phyloP scores from a whole-genome alignment of 352 stramenopile species.

The Peronospora tabacina region DNA sequence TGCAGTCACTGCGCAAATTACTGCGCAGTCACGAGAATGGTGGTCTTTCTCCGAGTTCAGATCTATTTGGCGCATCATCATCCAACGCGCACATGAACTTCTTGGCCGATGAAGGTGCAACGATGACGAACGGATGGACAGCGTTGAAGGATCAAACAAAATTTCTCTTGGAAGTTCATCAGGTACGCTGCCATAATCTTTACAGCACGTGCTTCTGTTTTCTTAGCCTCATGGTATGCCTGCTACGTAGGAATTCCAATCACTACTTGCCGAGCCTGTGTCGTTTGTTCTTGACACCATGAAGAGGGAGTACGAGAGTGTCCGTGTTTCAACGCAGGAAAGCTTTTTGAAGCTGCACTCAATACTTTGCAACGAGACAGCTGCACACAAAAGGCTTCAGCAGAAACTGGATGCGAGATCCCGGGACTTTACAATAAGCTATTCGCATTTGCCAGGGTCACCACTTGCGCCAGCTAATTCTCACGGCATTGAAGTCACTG shows the following conservation, averaged over 20 bases:
- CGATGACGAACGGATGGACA: constrained; percentile 54
- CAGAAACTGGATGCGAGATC: constrained; percentile 57
- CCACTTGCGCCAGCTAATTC: constrained; percentile 15
- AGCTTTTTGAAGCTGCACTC: constrained; percentile 49
- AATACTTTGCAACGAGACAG: constrained; percentile 38
- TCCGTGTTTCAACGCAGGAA: constrained; percentile 48
- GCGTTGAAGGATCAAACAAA: constrained; percentile 53
- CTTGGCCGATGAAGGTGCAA: constrained; percentile 36
- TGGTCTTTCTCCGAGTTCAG: constrained; percentile 16
- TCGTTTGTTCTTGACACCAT: constrained; percentile 65
- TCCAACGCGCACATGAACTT: constrained; percentile 25
- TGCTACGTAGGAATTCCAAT: constrained; percentile 57
- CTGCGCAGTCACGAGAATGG: constrained; percentile 46
- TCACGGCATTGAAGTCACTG: constrained; percentile 23
- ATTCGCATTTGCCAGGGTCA: constrained; percentile 23
- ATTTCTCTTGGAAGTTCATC: constrained; percentile 49
- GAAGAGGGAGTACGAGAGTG: constrained; percentile 70
- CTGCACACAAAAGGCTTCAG: constrained; percentile 40
- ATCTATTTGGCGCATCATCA: constrained; percentile 37
- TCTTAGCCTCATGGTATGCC: neutral
- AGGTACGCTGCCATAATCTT: constrained; percentile 24
- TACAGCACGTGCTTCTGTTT: neutral
- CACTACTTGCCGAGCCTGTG: constrained; percentile 60
- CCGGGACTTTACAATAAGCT: constrained; percentile 32
- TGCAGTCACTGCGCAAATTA: constrained; percentile 45